phyloP scores from a whole-genome alignment of 2,329 filamentous ascomycete genomes.

The Trichoderma atroviride region DNA sequence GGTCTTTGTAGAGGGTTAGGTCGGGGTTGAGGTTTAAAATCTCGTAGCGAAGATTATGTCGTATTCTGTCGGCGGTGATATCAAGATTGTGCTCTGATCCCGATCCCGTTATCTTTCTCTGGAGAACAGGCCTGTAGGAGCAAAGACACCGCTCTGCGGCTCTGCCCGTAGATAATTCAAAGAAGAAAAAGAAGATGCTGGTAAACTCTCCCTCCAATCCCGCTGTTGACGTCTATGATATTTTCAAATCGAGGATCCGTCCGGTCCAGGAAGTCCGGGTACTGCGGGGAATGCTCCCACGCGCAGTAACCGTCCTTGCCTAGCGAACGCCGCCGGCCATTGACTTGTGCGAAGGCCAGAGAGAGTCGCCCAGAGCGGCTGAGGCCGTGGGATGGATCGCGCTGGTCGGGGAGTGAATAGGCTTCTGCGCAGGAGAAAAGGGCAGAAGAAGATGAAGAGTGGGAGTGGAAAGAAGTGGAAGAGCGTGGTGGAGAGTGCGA shows the following conservation, averaged over 20 bases:
- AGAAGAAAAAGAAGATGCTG: not conserved
- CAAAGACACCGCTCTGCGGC: constrained; percentile 16
- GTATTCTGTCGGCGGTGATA: constrained; percentile 14
- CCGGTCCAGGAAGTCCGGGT: constrained; percentile 44
- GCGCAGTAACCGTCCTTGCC: constrained; percentile 58
- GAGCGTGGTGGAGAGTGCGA: constrained; percentile 7
- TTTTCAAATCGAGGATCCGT: constrained; percentile 27
- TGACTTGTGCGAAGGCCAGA: constrained; percentile 43
- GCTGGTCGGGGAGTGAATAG: not conserved
- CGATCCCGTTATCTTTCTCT: not conserved
- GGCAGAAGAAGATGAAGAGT: not conserved
- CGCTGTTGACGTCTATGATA: not conserved
- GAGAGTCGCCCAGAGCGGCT: constrained; percentile 20
- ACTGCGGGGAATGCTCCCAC: constrained; percentile 62
- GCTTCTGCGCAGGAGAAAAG: constrained; percentile 14
- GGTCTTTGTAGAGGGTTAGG: not conserved
- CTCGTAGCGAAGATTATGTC: not conserved
- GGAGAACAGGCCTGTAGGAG: constrained; percentile 11
- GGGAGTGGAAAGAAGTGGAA: constrained; percentile 8
- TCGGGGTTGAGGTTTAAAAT: not conserved
- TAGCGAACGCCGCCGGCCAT: constrained; percentile 62
- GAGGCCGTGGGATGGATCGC: constrained; percentile 17
- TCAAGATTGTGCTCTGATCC: not conserved
- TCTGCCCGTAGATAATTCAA: not conserved
- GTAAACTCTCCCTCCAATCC: not conserved